Evolutionary conservation across 306 rosid genomes (phyloP).

Genomic region (Quercus agrifolia): DNA sequence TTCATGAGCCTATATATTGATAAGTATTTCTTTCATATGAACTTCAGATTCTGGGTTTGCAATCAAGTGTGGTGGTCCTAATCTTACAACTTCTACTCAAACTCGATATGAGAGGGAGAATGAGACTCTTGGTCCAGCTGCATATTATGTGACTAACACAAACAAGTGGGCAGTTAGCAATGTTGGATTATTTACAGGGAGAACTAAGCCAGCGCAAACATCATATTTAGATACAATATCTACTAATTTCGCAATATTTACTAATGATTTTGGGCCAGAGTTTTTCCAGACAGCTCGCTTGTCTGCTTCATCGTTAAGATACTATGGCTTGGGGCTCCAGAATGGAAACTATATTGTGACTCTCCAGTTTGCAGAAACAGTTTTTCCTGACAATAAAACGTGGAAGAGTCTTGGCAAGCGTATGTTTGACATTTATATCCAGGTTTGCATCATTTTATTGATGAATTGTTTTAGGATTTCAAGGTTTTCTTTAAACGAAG

Average conservation of each 20-base stretch:
- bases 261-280: slow-evolving; percentile 18
- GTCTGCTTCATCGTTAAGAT: slow-evolving; percentile 36
- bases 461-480: neutral
- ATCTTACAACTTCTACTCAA: slow-evolving; percentile 29
- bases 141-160: slow-evolving; percentile 45
- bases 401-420: slow-evolving; percentile 77
- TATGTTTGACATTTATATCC: slow-evolving; percentile 68
- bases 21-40: neutral
- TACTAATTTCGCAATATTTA: no score
- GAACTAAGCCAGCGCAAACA: slow-evolving; percentile 6
- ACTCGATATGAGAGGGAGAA: slow-evolving; percentile 43
- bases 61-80: slow-evolving; percentile 69
- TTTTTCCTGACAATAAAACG: slow-evolving; percentile 28
- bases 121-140: neutral
- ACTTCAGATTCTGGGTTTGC: neutral
- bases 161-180: slow-evolving; percentile 41
- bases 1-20: neutral
- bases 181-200: slow-evolving; percentile 49
- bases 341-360: slow-evolving; percentile 63
- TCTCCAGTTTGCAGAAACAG: slow-evolving; percentile 65
- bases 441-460: slow-evolving; percentile 22
- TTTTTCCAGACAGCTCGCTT: slow-evolving; percentile 63
- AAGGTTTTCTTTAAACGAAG: neutral
- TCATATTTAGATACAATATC: no score
- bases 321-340: slow-evolving; percentile 65